Base-by-base conservation (phyloP, 2,329 filamentous ascomycete species). In the Ramularia endophylla region DNA sequence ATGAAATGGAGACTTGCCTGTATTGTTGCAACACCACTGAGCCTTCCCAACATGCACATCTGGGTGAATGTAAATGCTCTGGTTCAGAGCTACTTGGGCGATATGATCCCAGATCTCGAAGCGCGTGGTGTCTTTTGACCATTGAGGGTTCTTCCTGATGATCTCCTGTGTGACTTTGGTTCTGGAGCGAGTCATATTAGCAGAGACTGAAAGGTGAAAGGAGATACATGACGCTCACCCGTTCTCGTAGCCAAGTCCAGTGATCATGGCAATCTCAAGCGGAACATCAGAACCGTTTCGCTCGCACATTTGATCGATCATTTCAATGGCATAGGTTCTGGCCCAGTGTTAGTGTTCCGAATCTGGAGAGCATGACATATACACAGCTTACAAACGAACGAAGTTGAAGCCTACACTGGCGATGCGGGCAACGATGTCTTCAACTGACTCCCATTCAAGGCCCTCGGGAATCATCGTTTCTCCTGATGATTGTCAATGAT, bases 31-130 rank as follows among this genome's bases (percentile, higher is more conserved):
- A 55, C 77, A 81, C 77, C 78, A 81, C 40, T 65, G 65, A 2
- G 68, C 78, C 34, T 66, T 69, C 8, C 74, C 78, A 47, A 81
- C 72, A 56, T 81, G 78, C 54, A 81, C 80, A 57, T 81, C 77
- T 0, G 80, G 64, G 47, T 78, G 73, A 4, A 81, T 64, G 48
- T 77, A 76, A 39, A 81, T 71, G 12, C 75, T 54, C 50, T 78
- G 47, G 47, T 49, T 40, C 9, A 49, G 49, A 11, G 53, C 53
- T 6, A 38, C 47, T 7, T 46, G 41, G 17, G 53, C 50, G 39
- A 55, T 51, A 8, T 38, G 39, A 27, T 51, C 46, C 62, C 62
- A 64, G 38, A 65, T 63, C 44, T 65, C 56, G 47, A 65, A 64
- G 17, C 65, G 56, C 20, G 63, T 66, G 0, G 65, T 67, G 19